Conservation (phyloP, 176 grass and related monocot genomes). For the Oryza longistaminata region DNA sequence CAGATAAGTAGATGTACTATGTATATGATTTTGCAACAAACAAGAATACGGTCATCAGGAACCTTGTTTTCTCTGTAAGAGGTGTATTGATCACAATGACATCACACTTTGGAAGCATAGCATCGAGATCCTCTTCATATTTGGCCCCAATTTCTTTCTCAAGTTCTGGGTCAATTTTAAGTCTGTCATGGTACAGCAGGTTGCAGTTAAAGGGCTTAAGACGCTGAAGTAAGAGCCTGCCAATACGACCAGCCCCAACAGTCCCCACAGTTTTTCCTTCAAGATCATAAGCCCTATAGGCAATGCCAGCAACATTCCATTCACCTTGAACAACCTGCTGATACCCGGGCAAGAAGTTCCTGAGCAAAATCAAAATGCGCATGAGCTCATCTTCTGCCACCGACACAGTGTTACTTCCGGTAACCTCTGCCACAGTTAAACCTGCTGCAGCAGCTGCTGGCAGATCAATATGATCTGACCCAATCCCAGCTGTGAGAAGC, state of each 20-base stretch:
- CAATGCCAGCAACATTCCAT: constrained; percentile 90
- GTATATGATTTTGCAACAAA: constrained; percentile 8
- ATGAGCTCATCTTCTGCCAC: constrained; percentile 94
- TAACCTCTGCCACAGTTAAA: constrained; percentile 87
- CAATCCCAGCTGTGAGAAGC: constrained; percentile 88
- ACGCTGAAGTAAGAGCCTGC: constrained; percentile 73
- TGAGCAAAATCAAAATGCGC: constrained; percentile 73
- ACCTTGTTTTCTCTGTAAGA: constrained; percentile 97
- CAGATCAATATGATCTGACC: constrained; percentile 87
- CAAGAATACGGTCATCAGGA: background rate
- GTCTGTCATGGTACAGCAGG: constrained; percentile 79
- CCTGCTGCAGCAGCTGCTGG: constrained; percentile 73
- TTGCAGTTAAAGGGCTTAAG: constrained; percentile 93
- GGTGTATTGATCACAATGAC: constrained; percentile 85
- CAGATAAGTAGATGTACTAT: constrained; percentile 8
- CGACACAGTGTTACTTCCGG: constrained; percentile 84
- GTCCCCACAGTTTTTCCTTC: constrained; percentile 88
- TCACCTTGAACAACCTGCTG: constrained; percentile 77
- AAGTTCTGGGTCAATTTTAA: constrained; percentile 61
- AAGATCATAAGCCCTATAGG: constrained; percentile 87
- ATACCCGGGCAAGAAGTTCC: constrained; percentile 91
- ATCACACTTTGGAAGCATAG: constrained; percentile 92
- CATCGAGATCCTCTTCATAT: constrained; percentile 83
- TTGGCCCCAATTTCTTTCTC: constrained; percentile 90
- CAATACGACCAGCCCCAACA: constrained; percentile 83